Evolutionary conservation across 208 protist species (phyloP).

Genomic region (Leishmania arabica): DNA sequence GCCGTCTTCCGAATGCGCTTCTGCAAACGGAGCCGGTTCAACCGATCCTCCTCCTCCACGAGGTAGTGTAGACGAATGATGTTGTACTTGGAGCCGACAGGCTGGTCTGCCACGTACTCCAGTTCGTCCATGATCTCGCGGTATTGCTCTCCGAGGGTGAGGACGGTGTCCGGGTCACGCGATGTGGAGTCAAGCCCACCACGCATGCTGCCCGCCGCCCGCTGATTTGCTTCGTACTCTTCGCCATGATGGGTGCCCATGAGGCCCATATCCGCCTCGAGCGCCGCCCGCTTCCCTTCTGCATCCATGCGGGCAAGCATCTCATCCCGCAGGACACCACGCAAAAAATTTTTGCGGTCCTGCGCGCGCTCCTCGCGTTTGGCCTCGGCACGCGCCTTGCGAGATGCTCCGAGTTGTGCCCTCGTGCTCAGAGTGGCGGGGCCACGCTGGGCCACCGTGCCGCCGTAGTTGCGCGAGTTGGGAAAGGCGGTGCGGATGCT

Average conservation of each 20-base stretch:
- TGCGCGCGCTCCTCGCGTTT: conserved; percentile 53
- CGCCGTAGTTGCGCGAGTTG: conserved; percentile 73
- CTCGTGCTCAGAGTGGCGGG: conserved; percentile 39
- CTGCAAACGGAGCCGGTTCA: conserved; percentile 47
- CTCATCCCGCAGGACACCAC: conserved; percentile 70
- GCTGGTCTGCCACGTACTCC: conserved; percentile 58
- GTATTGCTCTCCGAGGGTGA: conserved; percentile 67
- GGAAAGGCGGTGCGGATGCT: conserved; percentile 49
- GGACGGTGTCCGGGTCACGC: conserved; percentile 37
- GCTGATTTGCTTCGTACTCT: conserved; percentile 43
- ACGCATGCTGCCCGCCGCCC: conserved; percentile 4
- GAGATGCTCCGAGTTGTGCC: conserved; percentile 15
- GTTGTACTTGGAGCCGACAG: conserved; percentile 81
- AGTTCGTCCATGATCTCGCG: conserved; percentile 75
- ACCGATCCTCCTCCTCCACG: conserved; percentile 64
- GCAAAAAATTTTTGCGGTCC: conserved; percentile 79
- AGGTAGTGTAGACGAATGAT: conserved; percentile 81
- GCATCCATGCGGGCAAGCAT: conserved; percentile 64
- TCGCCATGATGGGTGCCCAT: conserved; percentile 53
- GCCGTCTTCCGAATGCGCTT: conserved; percentile 22
- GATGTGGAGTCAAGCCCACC: conserved; percentile 12
- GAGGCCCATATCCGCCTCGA: conserved; percentile 56
- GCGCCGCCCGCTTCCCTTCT: conserved; percentile 45
- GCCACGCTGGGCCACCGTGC: conserved; percentile 48
- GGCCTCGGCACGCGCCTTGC: conserved; percentile 23